Percentiles rank a stretch among this genome's conserved stretches.
Conservation (phyloP, 1,284 basidiomycete genomes). For the Lentinula novae-zelandiae region DNA sequence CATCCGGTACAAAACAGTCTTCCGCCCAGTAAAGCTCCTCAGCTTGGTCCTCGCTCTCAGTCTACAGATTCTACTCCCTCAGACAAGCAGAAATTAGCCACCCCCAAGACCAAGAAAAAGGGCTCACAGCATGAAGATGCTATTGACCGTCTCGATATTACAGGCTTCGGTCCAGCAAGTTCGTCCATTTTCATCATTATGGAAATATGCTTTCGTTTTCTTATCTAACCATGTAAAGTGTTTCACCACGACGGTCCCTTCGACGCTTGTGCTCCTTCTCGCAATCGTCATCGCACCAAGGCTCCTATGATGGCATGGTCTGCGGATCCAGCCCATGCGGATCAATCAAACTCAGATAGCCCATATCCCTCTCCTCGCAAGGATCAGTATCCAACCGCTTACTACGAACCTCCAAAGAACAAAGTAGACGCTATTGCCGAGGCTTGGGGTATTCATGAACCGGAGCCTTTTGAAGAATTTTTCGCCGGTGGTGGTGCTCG, state of each 20-base stretch:
- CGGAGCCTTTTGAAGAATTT: slow-evolving; percentile 84
- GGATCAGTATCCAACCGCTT: slow-evolving; percentile 37
- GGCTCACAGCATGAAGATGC: slow-evolving; percentile 66
- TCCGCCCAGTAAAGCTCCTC: slow-evolving; percentile 25
- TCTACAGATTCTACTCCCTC: slow-evolving; percentile 67
- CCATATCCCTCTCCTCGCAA: slow-evolving; percentile 51
- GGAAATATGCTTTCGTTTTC: background rate
- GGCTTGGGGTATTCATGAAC: slow-evolving; percentile 86
- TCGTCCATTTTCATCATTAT: slow-evolving; percentile 27
- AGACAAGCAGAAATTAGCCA: slow-evolving; percentile 6
- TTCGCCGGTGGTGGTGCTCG: slow-evolving; percentile 67
- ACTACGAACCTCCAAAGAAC: slow-evolving; percentile 64
- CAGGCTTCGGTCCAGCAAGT: slow-evolving; percentile 69
- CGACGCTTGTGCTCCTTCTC: slow-evolving; percentile 82
- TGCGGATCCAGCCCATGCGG: slow-evolving; percentile 29
- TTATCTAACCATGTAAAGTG: slow-evolving; percentile 39
- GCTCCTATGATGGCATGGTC: slow-evolving; percentile 82
- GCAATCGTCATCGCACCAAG: slow-evolving; percentile 72
- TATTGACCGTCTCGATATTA: slow-evolving; percentile 62
- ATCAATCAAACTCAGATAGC: slow-evolving; percentile 22
- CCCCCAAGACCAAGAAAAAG: slow-evolving; percentile 40
- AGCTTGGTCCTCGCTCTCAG: slow-evolving; percentile 54
- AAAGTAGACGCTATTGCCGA: slow-evolving; percentile 79
- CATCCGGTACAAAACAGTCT: slow-evolving; percentile 18
- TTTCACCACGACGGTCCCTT: slow-evolving; percentile 88